Base-by-base conservation (phyloP, 192 early-diverging fungal genomes). In the Backusella australiensis region DNA sequence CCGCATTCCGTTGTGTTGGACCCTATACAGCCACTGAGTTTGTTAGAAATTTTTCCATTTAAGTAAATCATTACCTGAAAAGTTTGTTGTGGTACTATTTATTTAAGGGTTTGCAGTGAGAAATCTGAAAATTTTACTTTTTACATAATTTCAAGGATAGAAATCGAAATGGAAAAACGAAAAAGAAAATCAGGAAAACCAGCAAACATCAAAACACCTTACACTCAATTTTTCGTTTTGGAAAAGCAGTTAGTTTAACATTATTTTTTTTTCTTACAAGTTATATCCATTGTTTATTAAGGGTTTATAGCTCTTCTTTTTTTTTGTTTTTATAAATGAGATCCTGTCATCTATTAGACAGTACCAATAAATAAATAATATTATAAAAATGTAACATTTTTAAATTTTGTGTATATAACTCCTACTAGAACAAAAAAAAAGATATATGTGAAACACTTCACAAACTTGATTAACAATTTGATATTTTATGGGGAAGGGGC, bases 371-470 rank as follows among this genome's bases (percentile, higher is more conserved):
- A 56, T 23, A 56, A 23, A n/a, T n/a, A n/a, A n/a, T n/a, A 56
- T 56, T 56, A 21, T 56, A 56, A 21, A 56, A 56, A 56, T 56
- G 52, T 56, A 56, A 56, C 52, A 56, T 56, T 56, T 53, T 56
- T 56, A 56, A 56, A 56, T 56, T 56, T 56, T 21, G 38, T 56
- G 52, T 56, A n/a, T 53, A 53, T 56, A 56, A 21, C 7, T 21
- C 6, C 52, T 56, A 56, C 19, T 21, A n/a, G n/a, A 21, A 56
- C 19, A 56, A 21, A 56, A 56, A 56, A 53, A 56, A 23, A 6
- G 1, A 56, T 52, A 4, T 44, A 0, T 56, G 52, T 56, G 52
- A 21, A 56, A 56, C 52, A 56, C 19, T n/a, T 56, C 52, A 21
- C 52, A 56, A 56, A 56, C 21, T 21, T 56, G 52, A 56, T 56